phyloP scores from a whole-genome alignment of 2,329 filamentous ascomycete species.

The Coniochaeta ligniaria region DNA sequence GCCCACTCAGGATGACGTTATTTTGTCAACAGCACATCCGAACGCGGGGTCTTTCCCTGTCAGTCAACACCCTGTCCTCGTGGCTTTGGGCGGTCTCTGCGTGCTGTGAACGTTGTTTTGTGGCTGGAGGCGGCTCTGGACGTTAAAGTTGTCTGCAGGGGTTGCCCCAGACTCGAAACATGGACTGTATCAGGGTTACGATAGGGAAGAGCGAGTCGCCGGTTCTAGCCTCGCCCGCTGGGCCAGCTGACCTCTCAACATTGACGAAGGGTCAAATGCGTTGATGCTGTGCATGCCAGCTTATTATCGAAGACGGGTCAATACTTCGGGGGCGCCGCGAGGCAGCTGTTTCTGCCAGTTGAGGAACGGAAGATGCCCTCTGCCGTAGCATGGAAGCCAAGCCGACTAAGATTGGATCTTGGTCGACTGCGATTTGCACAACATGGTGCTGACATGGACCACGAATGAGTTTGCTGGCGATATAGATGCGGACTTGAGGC shows the following conservation, averaged over 20 bases:
- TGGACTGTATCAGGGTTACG: neutral
- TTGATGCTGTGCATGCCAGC: neutral
- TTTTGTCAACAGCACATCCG: neutral
- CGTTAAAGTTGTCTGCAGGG: neutral
- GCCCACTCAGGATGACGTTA: neutral
- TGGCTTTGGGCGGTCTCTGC: neutral
- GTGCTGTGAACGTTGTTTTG: neutral
- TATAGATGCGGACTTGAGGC: neutral
- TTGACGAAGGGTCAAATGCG: neutral
- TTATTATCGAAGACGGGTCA: neutral
- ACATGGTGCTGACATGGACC: neutral
- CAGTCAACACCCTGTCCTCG: neutral
- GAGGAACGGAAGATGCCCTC: conserved; percentile 7
- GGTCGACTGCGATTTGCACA: neutral
- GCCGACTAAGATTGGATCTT: neutral
- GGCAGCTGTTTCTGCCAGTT: conserved; percentile 2
- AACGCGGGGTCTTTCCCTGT: neutral
- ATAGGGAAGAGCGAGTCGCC: neutral
- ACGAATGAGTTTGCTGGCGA: neutral
- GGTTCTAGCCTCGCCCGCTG: neutral
- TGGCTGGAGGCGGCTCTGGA: neutral
- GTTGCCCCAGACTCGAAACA: neutral
- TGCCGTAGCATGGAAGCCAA: conserved; percentile 4
- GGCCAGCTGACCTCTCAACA: neutral
- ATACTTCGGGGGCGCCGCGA: neutral